These are phyloP conservation scores for Akanthomyces dipterigenus DNA, from an alignment of 2,329 filamentous ascomycete genomes.

Conservation along the genomic window DNA sequence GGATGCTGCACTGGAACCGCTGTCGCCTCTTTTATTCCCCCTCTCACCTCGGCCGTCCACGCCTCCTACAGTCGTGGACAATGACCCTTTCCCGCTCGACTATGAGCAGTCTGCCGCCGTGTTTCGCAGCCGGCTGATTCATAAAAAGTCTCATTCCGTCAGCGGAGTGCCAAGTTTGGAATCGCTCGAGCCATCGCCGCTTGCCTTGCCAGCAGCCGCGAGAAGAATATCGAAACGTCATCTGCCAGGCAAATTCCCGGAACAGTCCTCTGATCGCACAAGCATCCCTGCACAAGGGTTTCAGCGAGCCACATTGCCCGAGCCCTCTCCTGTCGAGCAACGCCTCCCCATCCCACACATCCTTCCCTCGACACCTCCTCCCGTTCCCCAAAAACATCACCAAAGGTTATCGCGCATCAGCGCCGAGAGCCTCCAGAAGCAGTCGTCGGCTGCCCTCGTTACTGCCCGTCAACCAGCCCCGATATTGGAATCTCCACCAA, in stretches of 20 bases:
- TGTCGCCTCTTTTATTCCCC: conserved; percentile 20
- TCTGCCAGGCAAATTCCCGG: not conserved
- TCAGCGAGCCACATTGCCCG: not conserved
- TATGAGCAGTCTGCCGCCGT: not conserved
- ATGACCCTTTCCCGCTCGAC: not conserved
- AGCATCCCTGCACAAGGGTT: conserved; percentile 1
- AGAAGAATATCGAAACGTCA: not conserved
- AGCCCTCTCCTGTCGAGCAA: not conserved
- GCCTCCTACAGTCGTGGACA: conserved; percentile 14
- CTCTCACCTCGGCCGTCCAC: conserved; percentile 27
- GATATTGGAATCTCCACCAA: conserved; percentile 6
- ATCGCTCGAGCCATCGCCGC: not conserved
- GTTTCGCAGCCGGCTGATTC: conserved; percentile 6
- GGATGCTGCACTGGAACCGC: conserved; percentile 10
- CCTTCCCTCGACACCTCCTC: not conserved
- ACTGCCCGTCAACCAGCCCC: not conserved
- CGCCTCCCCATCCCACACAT: not conserved
- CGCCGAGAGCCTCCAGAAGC: not conserved
- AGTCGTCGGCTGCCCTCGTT: not conserved
- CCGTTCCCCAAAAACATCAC: conserved; percentile 4
- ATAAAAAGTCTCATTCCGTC: conserved; percentile 21
- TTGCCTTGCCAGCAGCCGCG: not conserved
- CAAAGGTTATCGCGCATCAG: not conserved
- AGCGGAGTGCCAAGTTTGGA: conserved; percentile 8
- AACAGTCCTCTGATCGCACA: not conserved